Evolutionary conservation across 345 rosid species (phyloP).

Genomic region (Arabidopsis arenosa): DNA sequence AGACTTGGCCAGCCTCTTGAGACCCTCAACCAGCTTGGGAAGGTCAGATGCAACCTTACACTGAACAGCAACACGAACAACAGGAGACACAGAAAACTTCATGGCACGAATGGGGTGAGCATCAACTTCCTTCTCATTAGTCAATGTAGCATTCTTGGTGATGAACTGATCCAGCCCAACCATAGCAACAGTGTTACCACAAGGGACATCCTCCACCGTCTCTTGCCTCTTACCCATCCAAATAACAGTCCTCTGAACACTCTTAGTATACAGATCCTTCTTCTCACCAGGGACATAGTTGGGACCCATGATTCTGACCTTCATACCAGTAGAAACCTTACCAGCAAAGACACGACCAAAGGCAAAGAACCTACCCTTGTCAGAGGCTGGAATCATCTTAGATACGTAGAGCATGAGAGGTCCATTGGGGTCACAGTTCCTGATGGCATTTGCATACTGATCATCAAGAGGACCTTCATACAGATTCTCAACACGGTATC

Average conservation of each 20-base stretch:
- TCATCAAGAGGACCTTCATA: constrained; percentile 90
- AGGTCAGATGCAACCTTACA: constrained; percentile 90
- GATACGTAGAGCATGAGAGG: constrained; percentile 92
- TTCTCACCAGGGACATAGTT: constrained; percentile 84
- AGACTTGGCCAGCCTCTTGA: constrained; percentile 80
- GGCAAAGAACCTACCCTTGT: constrained; percentile 89
- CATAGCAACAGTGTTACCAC: constrained; percentile 89
- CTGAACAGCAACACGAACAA: constrained; percentile 88
- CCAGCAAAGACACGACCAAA: constrained; percentile 87
- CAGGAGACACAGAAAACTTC: constrained; percentile 91
- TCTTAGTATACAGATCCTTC: constrained; percentile 55
- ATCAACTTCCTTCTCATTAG: constrained; percentile 82
- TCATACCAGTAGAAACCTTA: constrained; percentile 72
- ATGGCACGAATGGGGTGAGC: constrained; percentile 91
- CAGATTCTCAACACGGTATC: constrained; percentile 84
- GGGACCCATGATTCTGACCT: constrained; percentile 94
- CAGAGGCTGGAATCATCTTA: constrained; percentile 93
- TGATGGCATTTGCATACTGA: constrained; percentile 68
- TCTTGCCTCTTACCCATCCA: constrained; percentile 96
- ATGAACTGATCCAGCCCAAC: constrained; percentile 83
- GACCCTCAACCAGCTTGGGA: constrained; percentile 90
- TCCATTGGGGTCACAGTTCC: constrained; percentile 81
- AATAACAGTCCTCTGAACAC: constrained; percentile 77
- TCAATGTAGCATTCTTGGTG: constrained; percentile 80
- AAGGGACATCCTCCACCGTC: constrained; percentile 86